Conservation (phyloP, 2,329 filamentous ascomycete species). For the Lecanoromycetidae sp. region DNA sequence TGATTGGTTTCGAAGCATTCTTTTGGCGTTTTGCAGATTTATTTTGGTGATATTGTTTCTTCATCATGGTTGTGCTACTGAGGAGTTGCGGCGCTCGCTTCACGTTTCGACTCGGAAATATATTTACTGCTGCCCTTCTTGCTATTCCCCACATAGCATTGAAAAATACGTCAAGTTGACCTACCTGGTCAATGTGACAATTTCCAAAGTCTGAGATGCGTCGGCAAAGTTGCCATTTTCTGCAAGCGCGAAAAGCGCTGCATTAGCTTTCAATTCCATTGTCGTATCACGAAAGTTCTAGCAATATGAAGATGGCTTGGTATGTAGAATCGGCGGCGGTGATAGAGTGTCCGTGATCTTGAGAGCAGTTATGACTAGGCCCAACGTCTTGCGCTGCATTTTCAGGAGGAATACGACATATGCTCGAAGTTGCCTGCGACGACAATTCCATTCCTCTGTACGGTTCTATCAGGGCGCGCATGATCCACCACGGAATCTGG, state of each 20-base stretch:
- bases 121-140: background rate
- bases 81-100: background rate
- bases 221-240: slow-evolving; percentile 7
- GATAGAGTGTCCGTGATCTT: background rate
- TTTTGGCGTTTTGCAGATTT: slow-evolving; percentile 19
- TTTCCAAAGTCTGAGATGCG: no score
- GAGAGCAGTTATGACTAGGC: background rate
- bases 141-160: background rate
- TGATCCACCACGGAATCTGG: no score
- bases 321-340: background rate
- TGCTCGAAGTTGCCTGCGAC: slow-evolving; percentile 31
- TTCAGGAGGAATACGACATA: slow-evolving; percentile 37
- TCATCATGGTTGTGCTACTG: background rate
- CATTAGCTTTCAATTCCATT: background rate
- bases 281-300: no score
- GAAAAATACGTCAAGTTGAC: background rate
- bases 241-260: slow-evolving; percentile 1
- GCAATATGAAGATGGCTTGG: no score
- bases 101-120: background rate
- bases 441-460: slow-evolving; percentile 37
- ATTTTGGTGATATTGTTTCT: slow-evolving; percentile 9
- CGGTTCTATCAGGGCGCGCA: slow-evolving; percentile 11
- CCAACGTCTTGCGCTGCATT: slow-evolving; percentile 36
- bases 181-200: no score
- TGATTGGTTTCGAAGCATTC: slow-evolving; percentile 12